phyloP scores from a whole-genome alignment of 495 filamentous ascomycete genomes.

The Xylona heveae region DNA sequence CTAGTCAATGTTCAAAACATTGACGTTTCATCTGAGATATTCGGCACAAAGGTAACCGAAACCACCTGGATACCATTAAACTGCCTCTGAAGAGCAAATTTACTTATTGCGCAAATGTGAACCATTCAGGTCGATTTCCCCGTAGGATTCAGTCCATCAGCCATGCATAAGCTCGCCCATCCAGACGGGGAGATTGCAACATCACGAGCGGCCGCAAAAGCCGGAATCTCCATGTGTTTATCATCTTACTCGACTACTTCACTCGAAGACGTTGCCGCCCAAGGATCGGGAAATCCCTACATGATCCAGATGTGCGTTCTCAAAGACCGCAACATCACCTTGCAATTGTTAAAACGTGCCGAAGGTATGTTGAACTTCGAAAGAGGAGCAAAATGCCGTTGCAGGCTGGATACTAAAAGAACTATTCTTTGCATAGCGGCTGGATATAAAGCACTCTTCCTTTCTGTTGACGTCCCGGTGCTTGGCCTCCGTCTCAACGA shows the following conservation, averaged over 20 bases:
- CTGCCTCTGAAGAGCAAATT: too few relatives aligned
- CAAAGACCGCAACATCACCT: conserved; percentile 15
- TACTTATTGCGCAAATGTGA: too few relatives aligned
- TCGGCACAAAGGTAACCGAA: conserved; percentile 20
- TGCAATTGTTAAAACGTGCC: conserved; percentile 16
- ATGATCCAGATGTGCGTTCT: conserved; percentile 24
- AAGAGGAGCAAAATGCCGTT: too few relatives aligned
- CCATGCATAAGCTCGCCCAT: conserved; percentile 24
- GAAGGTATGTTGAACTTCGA: conserved; percentile 11
- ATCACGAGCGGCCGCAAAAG: conserved; percentile 19
- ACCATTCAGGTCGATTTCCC: conserved; percentile 17
- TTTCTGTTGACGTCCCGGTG: conserved; percentile 17
- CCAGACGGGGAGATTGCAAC: conserved; percentile 28
- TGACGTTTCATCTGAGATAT: conserved; percentile 25
- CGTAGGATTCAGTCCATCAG: conserved; percentile 21
- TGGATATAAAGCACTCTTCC: conserved; percentile 17
- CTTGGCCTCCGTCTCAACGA: conserved; percentile 20
- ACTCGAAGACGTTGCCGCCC: conserved; percentile 27
- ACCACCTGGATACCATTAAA: too few relatives aligned
- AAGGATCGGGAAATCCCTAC: conserved; percentile 20
- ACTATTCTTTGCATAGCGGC: conserved; percentile 3
- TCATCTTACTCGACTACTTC: conserved; percentile 29
- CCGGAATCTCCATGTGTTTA: conserved; percentile 28
- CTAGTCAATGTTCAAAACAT: conserved; percentile 27
- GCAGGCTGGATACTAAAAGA: not conserved